Base-by-base conservation (phyloP, 306 rosid species). In the Casuarina cunninghamiana region DNA sequence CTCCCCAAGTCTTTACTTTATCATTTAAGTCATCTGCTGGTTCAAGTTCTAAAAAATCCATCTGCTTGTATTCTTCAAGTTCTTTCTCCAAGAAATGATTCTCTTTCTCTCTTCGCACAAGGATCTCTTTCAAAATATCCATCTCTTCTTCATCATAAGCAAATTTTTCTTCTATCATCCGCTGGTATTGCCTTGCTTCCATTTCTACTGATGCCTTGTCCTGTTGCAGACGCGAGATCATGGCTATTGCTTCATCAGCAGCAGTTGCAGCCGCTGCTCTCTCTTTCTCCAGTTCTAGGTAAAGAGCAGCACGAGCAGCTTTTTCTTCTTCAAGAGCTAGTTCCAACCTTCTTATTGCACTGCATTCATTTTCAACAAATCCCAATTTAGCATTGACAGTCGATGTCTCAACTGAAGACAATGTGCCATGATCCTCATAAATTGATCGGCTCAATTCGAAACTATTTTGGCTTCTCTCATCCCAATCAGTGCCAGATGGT, bases 171-270 rank as follows among this genome's bases (percentile, higher is more conserved):
- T 96, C 99, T 37, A 93, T 86, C 79, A 88, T 81, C 78, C 99
- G 91, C 50, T 85, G 87, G 74, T 85, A 90, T 67, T 93, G 99
- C 79, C 86, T 80, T 45, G 86, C 85, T 75, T 96, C 97, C 83
- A 91, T 81, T 87, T 90, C 96, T 77, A 87, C 80, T 2, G 82
- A 81, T 3, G 98, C 93, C 84, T 91, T 96, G 69, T 91, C 91
- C 68, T 86, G 90, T 75, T 96, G 97, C 81, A 96, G 85, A 57
- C 98, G 97, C 1, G 73, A 83, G 80, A 96, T 91, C 99, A 90
- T 93, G 42, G 98, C 94, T 93, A 96, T 89, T n/a, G 98, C 90
- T 88, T 96, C 98, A 60, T 96, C 98, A 2, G 98, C 96, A 50
- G 99, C 97, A 74, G 81, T 85, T 75, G 96, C 96, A 78, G 98